phyloP scores from a whole-genome alignment of 352 stramenopile species.

The Pythium oligandrum region DNA sequence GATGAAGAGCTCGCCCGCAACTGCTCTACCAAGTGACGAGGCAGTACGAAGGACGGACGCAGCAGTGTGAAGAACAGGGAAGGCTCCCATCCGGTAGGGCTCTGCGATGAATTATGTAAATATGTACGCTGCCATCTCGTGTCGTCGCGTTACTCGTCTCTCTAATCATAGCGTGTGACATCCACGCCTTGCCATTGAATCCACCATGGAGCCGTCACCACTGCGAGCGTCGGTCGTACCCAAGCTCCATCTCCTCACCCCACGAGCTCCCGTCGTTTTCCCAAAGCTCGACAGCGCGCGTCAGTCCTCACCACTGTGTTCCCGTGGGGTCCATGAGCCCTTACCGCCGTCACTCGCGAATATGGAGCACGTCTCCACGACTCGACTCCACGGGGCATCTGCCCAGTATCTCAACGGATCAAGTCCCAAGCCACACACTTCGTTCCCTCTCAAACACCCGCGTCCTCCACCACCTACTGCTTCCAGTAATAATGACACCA shows the following conservation, averaged over 20 bases:
- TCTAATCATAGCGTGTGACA: too few relatives aligned
- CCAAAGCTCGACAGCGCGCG: constrained; percentile 11
- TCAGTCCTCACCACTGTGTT: constrained; percentile 3
- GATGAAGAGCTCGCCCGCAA: too few relatives aligned
- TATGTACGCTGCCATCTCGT: too few relatives aligned
- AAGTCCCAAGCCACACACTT: not conserved
- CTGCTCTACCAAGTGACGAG: too few relatives aligned
- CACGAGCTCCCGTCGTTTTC: constrained; percentile 2
- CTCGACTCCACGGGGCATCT: constrained; percentile 12
- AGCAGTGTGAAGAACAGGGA: too few relatives aligned
- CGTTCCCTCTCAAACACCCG: not conserved
- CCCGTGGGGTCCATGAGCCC: constrained; percentile 4
- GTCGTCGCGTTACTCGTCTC: too few relatives aligned
- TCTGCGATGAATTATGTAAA: too few relatives aligned
- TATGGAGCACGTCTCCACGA: constrained; percentile 8
- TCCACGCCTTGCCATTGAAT: too few relatives aligned
- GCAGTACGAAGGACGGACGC: too few relatives aligned
- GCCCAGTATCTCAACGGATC: constrained; percentile 8
- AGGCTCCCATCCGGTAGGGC: too few relatives aligned
- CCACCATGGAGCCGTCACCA: constrained; percentile 14
- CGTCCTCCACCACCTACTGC: not conserved
- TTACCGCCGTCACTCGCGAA: constrained; percentile 3
- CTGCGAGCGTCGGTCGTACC: constrained; percentile 4
- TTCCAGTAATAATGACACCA: constrained; percentile 2
- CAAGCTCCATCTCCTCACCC: constrained; percentile 14